Percentiles rank a stretch among this genome's conserved stretches.
Evolutionary conservation across 2,329 filamentous ascomycete species (phyloP).

Genomic region (Arthroderma sp.): DNA sequence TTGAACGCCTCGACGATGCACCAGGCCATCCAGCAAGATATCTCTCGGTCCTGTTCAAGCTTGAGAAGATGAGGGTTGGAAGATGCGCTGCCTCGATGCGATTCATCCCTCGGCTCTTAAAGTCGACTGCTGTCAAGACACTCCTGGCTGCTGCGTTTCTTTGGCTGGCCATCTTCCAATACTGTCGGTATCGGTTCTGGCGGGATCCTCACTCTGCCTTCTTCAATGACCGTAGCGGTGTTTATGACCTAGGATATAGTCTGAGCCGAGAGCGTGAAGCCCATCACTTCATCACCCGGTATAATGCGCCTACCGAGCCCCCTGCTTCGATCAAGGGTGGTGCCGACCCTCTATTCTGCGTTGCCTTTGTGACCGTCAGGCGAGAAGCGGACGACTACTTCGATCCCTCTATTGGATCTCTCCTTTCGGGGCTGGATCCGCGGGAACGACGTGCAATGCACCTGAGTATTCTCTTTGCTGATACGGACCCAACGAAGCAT

Average conservation of each 20-base stretch:
- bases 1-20: neutral
- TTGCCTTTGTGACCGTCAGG: conserved; percentile 18
- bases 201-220: conserved; percentile 22
- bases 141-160: conserved; percentile 9
- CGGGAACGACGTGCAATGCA: conserved; percentile 17
- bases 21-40: neutral
- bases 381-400: conserved; percentile 20
- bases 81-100: neutral
- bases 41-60: neutral
- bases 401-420: conserved; percentile 19
- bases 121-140: conserved; percentile 16
- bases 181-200: conserved; percentile 18
- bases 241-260: conserved; percentile 21
- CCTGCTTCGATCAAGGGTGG: conserved; percentile 5
- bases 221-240: conserved; percentile 16
- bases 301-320: conserved; percentile 15
- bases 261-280: conserved; percentile 19
- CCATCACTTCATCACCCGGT: conserved; percentile 15
- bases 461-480: conserved; percentile 18
- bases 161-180: conserved; percentile 16
- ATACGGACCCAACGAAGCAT: conserved; percentile 18
- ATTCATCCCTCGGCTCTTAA: conserved; percentile 16
- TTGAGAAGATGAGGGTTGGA: neutral
- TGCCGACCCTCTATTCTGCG: conserved; percentile 15
- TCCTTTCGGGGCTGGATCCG: conserved; percentile 17